Conservation (phyloP, 345 rosid genomes). For the Toxicodendron radicans region DNA sequence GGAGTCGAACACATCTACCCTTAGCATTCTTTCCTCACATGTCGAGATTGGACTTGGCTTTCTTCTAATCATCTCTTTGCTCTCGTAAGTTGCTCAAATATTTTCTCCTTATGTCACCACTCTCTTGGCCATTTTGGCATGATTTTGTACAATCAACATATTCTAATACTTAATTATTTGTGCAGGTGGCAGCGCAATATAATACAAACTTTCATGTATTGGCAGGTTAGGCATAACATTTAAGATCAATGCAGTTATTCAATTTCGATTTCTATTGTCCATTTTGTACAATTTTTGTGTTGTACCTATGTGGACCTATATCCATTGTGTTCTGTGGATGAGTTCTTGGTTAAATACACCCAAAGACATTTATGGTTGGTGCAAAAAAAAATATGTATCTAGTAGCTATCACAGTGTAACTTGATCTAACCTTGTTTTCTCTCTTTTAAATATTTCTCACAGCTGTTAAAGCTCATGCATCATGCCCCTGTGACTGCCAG, state of each 20-base stretch:
- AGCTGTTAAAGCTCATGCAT: slow-evolving; percentile 96
- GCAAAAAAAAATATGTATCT: background rate
- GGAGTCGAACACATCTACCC: slow-evolving; percentile 83
- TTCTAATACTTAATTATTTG: background rate
- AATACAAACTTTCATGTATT: slow-evolving; percentile 95
- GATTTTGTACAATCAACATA: slow-evolving; percentile 16
- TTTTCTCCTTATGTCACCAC: slow-evolving; percentile 7
- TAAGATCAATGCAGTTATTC: background rate
- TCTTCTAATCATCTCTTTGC: slow-evolving; percentile 67
- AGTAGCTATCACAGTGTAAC: background rate
- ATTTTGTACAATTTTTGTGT: background rate
- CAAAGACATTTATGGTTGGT: background rate
- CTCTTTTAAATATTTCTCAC: slow-evolving; percentile 15
- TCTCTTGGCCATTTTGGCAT: background rate
- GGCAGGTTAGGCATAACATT: slow-evolving; percentile 68
- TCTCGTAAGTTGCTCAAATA: slow-evolving; percentile 56
- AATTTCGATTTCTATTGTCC: background rate
- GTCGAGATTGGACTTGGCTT: slow-evolving; percentile 93
- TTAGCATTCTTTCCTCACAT: slow-evolving; percentile 83
- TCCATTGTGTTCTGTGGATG: background rate
- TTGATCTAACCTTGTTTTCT: background rate
- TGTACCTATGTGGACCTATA: background rate
- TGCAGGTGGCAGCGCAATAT: slow-evolving; percentile 98
- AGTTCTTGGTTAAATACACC: background rate
- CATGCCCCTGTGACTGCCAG: slow-evolving; percentile 87